These are phyloP conservation scores for Aspergillus sclerotialis DNA, from an alignment of 2,329 filamentous ascomycete species.

Conservation along the genomic window DNA sequence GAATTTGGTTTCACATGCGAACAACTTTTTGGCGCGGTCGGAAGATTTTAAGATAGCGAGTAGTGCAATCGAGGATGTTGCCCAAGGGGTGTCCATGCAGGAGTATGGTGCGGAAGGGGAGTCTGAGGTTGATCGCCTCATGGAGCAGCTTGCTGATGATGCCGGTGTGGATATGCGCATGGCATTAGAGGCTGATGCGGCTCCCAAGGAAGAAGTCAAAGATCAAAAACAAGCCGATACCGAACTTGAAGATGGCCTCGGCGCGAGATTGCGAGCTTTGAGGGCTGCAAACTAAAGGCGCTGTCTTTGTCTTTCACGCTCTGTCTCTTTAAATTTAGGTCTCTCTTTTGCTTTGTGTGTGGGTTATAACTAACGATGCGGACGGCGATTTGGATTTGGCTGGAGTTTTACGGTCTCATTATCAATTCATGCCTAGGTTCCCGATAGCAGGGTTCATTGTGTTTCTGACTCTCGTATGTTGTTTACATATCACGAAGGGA, in stretches of 20 bases:
- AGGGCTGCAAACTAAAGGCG: slow-evolving; percentile 26
- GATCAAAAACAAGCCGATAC: slow-evolving; percentile 31
- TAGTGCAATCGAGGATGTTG: slow-evolving; percentile 35
- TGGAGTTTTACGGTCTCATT: too few species aligned
- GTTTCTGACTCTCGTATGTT: too few species aligned
- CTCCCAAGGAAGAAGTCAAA: slow-evolving; percentile 35
- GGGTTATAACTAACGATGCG: background rate
- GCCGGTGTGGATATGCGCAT: slow-evolving; percentile 37
- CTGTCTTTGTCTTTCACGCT: background rate
- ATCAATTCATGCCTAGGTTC: too few species aligned
- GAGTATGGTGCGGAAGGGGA: slow-evolving; percentile 40
- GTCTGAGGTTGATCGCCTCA: slow-evolving; percentile 35
- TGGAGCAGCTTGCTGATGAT: slow-evolving; percentile 39
- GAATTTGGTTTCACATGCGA: slow-evolving; percentile 34
- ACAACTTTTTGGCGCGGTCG: slow-evolving; percentile 34
- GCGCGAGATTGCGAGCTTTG: slow-evolving; percentile 33
- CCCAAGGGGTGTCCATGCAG: slow-evolving; percentile 35
- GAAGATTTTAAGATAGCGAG: slow-evolving; percentile 40
- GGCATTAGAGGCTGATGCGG: slow-evolving; percentile 31
- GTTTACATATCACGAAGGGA: too few species aligned
- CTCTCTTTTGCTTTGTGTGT: background rate
- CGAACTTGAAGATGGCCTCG: slow-evolving; percentile 36
- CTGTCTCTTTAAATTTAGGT: background rate
- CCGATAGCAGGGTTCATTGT: too few species aligned
- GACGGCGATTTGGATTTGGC: too few species aligned